Base-by-base conservation (phyloP, 192 early-diverging fungal genomes). In the Rhizophagus sp. region DNA sequence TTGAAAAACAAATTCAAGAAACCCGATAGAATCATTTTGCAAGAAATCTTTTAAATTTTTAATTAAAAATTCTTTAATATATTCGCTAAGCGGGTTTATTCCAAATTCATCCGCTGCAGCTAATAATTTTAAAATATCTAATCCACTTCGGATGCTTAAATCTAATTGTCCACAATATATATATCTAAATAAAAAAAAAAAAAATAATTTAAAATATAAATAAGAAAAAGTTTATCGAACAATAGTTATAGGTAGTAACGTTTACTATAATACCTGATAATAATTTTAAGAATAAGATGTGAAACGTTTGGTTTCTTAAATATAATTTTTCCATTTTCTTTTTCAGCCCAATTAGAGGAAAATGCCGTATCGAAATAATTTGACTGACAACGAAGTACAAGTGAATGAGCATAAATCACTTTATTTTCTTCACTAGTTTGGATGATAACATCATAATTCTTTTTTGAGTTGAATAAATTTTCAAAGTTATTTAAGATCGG, bases 241-340 rank as follows among this genome's bases (percentile, higher is more conserved):
- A 44, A 10, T 44, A 44, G 7, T 44, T 44, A 8, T 1, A 44
- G 7, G 7, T 10, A 44, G 10, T 44, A 44, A 44, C 36, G 36
- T 36, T 36, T 36, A 36, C 3, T 10, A 44, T n/a, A n/a, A n/a
- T 65, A 27, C 63, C 63, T 65, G 3, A 65, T 19, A 0, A 65
- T 12, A 65, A 65, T 65, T 24, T 65, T 7, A 27, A 65, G 19
- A 2, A 30, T 1, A 11, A 3, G 24, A 2, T 6, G 25, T 6
- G 63, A 65, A 65, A 65, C 25, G 12, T 65, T 65, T 65, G 63
- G 63, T 65, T 27, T 65, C 63, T 9, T 65, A 27, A 65, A 27
- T 25, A 65, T 65, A 27, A 12, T 30, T 30, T 27, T 65, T 65
- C 63, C 63, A 30, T 65, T 27, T 10, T 65, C 24, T 65, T 65